Evolutionary conservation across 202 grass and related monocot genomes (phyloP).

Genomic region (Miscanthus sacchariflorus): DNA sequence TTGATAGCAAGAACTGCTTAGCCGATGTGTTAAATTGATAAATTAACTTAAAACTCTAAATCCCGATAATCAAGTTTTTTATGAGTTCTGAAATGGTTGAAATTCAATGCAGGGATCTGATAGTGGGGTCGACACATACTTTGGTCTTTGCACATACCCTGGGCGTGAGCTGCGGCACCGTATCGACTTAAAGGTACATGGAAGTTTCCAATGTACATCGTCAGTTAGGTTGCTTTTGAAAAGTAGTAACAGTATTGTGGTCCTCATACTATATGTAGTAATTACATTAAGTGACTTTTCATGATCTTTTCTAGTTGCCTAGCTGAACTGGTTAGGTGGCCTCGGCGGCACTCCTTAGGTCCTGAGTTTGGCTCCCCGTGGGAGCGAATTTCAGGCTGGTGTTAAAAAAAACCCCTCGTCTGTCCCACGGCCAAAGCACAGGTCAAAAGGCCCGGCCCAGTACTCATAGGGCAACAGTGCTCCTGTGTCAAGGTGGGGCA

Average conservation of each 20-base stretch:
- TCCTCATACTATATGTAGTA: neutral
- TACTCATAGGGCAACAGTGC: too few relatives aligned
- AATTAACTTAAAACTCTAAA: neutral
- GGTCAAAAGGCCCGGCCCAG: too few relatives aligned
- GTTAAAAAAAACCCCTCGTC: too few relatives aligned
- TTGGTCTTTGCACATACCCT: slow-evolving; percentile 96
- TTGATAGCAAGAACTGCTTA: neutral
- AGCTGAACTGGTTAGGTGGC: too few relatives aligned
- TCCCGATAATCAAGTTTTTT: slow-evolving; percentile 17
- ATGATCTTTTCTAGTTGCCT: slow-evolving; percentile 1
- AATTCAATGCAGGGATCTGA: slow-evolving; percentile 78
- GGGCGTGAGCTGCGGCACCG: slow-evolving; percentile 75
- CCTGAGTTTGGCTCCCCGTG: too few relatives aligned
- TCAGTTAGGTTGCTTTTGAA: slow-evolving; percentile 8
- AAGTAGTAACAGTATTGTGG: neutral
- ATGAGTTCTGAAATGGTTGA: slow-evolving; percentile 16
- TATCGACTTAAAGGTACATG: slow-evolving; percentile 88
- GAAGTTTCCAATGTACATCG: neutral
- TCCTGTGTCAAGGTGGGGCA: too few relatives aligned
- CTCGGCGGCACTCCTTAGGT: too few relatives aligned
- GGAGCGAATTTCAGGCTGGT: too few relatives aligned
- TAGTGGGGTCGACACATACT: slow-evolving; percentile 92
- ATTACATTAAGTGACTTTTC: neutral
- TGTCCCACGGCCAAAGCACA: too few relatives aligned
- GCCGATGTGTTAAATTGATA: slow-evolving; percentile 5